These are phyloP conservation scores for Apocynum venetum DNA, from an alignment of 257 asterid species.

Conservation along the genomic window DNA sequence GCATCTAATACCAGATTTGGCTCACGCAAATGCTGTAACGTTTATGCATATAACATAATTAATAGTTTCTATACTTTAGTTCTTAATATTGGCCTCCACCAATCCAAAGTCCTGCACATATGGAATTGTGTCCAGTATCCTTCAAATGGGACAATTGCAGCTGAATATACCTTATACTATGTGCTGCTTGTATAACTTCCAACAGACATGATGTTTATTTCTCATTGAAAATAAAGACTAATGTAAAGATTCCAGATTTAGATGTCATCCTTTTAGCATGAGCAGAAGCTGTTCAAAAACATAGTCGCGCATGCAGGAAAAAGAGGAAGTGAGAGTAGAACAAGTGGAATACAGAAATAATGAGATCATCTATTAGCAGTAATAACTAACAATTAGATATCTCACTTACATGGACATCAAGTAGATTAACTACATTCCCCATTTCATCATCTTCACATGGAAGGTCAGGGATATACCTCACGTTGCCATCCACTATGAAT, in stretches of 20 bases:
- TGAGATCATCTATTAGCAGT: not conserved
- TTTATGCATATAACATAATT: not conserved
- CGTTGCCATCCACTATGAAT: slow-evolving; percentile 78
- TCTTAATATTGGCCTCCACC: not conserved
- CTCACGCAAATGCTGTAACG: not conserved
- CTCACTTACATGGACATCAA: slow-evolving; percentile 72
- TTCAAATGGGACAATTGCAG: not conserved
- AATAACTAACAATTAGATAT: slow-evolving; percentile 4
- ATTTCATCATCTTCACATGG: slow-evolving; percentile 65
- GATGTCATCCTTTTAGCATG: not conserved
- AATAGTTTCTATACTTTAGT: not conserved
- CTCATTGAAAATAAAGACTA: not conserved
- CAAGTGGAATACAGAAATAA: not conserved
- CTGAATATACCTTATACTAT: not conserved
- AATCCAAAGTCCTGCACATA: not conserved
- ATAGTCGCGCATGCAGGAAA: not conserved
- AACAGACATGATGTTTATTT: no score
- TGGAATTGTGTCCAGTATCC: not conserved
- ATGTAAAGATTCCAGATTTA: not conserved
- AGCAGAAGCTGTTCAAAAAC: not conserved
- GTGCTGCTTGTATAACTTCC: not conserved
- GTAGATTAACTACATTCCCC: slow-evolving; percentile 63
- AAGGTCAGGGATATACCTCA: slow-evolving; percentile 66
- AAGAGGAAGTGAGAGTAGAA: not conserved
- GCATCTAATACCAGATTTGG: not conserved